Evolutionary conservation across 306 rosid genomes (phyloP).

Genomic region (Corylus avellana): DNA sequence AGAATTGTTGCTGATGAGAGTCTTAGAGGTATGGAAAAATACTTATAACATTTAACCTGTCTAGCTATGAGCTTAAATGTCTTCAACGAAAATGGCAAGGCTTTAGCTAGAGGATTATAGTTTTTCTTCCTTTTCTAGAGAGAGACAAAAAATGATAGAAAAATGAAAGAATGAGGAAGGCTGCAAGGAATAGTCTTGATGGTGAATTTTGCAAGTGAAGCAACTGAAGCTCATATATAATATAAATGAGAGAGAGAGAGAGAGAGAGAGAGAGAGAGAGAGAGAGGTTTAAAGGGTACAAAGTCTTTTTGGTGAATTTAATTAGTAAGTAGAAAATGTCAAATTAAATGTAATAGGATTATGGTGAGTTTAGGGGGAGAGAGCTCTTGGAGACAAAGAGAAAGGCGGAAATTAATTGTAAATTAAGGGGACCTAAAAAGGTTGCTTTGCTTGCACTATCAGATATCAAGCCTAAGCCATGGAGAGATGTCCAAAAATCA

Average conservation of each 20-base stretch:
- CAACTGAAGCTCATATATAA: constrained; percentile 27
- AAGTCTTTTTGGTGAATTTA: not conserved
- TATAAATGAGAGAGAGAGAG: not conserved
- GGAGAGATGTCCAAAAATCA: constrained; percentile 11
- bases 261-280: constrained; percentile 1
- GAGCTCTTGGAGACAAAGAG: not conserved
- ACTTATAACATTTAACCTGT: not conserved
- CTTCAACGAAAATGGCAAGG: not conserved
- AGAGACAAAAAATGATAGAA: not conserved
- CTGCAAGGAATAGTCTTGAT: constrained; percentile 18
- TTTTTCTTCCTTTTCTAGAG: not conserved
- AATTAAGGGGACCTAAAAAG: constrained; percentile 15
- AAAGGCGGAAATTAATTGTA: constrained; percentile 21
- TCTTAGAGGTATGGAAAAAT: not conserved
- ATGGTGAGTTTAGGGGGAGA: constrained; percentile 1
- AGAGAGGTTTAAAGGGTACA: constrained; percentile 11
- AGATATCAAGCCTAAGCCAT: constrained; percentile 18
- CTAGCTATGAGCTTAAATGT: not conserved
- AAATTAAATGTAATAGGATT: not conserved
- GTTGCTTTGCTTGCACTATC: constrained; percentile 51
- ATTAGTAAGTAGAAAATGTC: not conserved
- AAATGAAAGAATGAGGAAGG: constrained; percentile 17
- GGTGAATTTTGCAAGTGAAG: constrained; percentile 57
- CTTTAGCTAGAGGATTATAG: not conserved
- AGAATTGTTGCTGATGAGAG: not conserved